Evolutionary conservation across 805 yeast genomes (phyloP).

Genomic region (Candida insectorum): DNA sequence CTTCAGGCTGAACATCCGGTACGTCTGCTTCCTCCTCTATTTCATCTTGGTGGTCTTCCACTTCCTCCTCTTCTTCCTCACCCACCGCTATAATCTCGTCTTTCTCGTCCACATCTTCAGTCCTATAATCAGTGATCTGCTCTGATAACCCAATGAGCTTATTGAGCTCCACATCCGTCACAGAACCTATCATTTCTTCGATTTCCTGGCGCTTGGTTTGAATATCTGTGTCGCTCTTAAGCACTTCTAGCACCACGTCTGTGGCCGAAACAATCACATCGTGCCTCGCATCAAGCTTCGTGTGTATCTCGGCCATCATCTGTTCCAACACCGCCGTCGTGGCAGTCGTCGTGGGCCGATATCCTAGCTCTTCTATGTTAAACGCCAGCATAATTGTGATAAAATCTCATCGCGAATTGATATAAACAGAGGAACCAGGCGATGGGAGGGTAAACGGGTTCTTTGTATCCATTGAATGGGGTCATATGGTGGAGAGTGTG

Average conservation of each 20-base stretch:
- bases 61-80: constrained; percentile 20
- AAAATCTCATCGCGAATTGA: constrained; percentile 6
- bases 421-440: not conserved
- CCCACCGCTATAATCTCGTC: constrained; percentile 39
- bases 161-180: constrained; percentile 45
- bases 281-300: constrained; percentile 68
- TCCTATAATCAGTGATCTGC: constrained; percentile 48
- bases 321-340: constrained; percentile 51
- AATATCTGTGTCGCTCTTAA: constrained; percentile 45
- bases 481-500: no score
- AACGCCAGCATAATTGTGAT: no score
- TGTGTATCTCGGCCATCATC: constrained; percentile 58
- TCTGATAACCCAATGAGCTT: constrained; percentile 43
- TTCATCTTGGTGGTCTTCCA: constrained; percentile 24
- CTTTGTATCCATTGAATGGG: not conserved
- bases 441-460: not conserved
- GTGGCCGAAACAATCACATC: constrained; percentile 69
- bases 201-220: constrained; percentile 46
- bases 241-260: constrained; percentile 55
- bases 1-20: not conserved
- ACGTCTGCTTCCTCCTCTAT: constrained; percentile 13
- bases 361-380: constrained; percentile 50
- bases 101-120: constrained; percentile 17
- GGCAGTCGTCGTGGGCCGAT: constrained; percentile 58
- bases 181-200: constrained; percentile 42